A percentile compares a stretch with the other conserved stretches of the same genome.
Conservation (phyloP, 306 rosid species). For the Crotalaria pallida region DNA sequence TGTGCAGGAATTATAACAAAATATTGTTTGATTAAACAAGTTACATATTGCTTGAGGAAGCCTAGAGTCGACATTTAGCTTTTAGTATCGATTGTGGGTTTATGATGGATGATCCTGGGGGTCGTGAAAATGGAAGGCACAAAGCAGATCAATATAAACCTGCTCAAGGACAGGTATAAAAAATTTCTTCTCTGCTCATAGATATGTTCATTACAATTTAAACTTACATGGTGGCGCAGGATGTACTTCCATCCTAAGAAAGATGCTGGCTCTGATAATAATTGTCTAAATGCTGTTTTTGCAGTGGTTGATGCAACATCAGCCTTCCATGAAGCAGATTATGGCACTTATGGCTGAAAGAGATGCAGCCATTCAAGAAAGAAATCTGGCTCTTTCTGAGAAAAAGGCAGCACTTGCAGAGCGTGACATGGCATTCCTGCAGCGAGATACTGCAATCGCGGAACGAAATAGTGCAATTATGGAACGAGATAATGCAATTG, state of each 20-base stretch:
- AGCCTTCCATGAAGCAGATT: slow-evolving; percentile 95
- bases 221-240: not conserved
- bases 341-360: slow-evolving; percentile 90
- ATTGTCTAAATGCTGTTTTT: not conserved
- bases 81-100: slow-evolving; percentile 26
- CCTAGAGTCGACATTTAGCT: slow-evolving; percentile 19
- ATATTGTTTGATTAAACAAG: slow-evolving; percentile 21
- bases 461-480: slow-evolving; percentile 76
- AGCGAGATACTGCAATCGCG: slow-evolving; percentile 84
- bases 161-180: slow-evolving; percentile 85
- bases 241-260: not conserved
- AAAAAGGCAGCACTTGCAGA: slow-evolving; percentile 87
- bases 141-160: slow-evolving; percentile 82
- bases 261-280: not conserved
- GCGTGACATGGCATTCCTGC: slow-evolving; percentile 84
- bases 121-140: slow-evolving; percentile 90
- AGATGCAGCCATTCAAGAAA: slow-evolving; percentile 89
- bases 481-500: slow-evolving; percentile 87
- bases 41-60: slow-evolving; percentile 18
- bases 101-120: slow-evolving; percentile 87
- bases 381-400: slow-evolving; percentile 88
- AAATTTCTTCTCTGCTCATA: not conserved
- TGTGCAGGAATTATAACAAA: slow-evolving; percentile 26
- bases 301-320: slow-evolving; percentile 99
- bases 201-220: not conserved